A percentile compares a stretch with the other conserved stretches of the same genome.
Conservation (phyloP, 345 rosid genomes). For the Lepidium sativum region DNA sequence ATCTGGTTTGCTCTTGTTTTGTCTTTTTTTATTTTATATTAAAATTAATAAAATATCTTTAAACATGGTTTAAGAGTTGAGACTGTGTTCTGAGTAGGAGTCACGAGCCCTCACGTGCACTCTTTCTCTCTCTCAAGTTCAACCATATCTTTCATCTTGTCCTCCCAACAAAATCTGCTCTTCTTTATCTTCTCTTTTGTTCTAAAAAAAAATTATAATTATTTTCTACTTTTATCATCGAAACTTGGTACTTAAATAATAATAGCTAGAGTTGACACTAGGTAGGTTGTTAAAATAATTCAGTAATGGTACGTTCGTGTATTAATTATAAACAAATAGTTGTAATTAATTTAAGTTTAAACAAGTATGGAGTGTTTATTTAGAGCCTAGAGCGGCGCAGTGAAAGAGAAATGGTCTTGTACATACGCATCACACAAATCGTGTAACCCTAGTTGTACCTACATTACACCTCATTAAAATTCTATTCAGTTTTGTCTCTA, state of each 20-base stretch:
- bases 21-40: not conserved
- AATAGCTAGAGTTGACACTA: constrained; percentile 3
- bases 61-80: constrained; percentile 3
- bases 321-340: not conserved
- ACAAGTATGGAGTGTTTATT: no score
- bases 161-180: constrained; percentile 23
- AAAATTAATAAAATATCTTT: not conserved
- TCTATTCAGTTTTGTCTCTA: constrained; percentile 6
- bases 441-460: constrained; percentile 28
- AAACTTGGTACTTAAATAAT: not conserved
- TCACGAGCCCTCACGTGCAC: constrained; percentile 35
- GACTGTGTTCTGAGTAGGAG: constrained; percentile 23
- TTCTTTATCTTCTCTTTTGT: not conserved
- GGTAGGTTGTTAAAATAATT: constrained; percentile 3
- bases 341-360: not conserved
- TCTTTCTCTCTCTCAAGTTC: not conserved
- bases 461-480: constrained; percentile 15
- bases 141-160: constrained; percentile 14
- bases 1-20: constrained; percentile 13
- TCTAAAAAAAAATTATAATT: no score
- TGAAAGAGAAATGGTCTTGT: constrained; percentile 26
- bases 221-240: no score
- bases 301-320: constrained; percentile 8
- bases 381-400: constrained; percentile 19
- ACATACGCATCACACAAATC: constrained; percentile 15